Percentiles rank a stretch among this genome's conserved stretches.
These are phyloP conservation scores for Betula pendula DNA, from an alignment of 306 rosid genomes.

Conservation along the genomic window DNA sequence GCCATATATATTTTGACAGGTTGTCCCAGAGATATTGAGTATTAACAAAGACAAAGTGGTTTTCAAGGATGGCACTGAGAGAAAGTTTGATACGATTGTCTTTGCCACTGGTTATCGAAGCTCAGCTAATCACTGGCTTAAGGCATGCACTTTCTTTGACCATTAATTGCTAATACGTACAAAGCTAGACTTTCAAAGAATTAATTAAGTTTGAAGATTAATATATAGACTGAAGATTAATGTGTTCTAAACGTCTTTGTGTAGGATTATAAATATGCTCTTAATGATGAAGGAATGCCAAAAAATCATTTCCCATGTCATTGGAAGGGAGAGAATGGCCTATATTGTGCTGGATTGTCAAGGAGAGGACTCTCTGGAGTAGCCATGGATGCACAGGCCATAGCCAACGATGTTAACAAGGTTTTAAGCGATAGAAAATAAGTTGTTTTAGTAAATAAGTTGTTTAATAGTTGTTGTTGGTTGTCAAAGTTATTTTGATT, in stretches of 20 bases:
- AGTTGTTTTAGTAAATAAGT: no score
- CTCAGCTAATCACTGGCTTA: slow-evolving; percentile 49
- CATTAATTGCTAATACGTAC: no score
- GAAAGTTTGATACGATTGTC: slow-evolving; percentile 50
- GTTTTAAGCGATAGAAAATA: not conserved
- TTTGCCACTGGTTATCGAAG: slow-evolving; percentile 73
- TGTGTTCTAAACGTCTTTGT: not conserved
- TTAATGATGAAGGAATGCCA: slow-evolving; percentile 53
- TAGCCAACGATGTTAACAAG: slow-evolving; percentile 41
- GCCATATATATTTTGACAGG: slow-evolving; percentile 28
- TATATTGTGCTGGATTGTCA: slow-evolving; percentile 58
- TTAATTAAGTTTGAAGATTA: no score
- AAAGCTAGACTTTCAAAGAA: no score
- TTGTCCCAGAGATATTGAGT: slow-evolving; percentile 40
- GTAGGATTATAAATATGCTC: slow-evolving; percentile 40
- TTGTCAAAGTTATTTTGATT: no score
- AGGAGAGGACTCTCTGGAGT: slow-evolving; percentile 53
- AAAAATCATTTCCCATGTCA: slow-evolving; percentile 41
- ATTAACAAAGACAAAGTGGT: slow-evolving; percentile 37
- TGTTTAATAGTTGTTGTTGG: no score
- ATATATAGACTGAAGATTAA: not conserved
- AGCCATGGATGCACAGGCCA: slow-evolving; percentile 44
- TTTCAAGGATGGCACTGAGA: slow-evolving; percentile 35
- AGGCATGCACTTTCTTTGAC: slow-evolving; percentile 33
- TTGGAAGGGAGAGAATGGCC: slow-evolving; percentile 59